Evolutionary conservation across 306 rosid species (phyloP).

Genomic region (Myrica gale): DNA sequence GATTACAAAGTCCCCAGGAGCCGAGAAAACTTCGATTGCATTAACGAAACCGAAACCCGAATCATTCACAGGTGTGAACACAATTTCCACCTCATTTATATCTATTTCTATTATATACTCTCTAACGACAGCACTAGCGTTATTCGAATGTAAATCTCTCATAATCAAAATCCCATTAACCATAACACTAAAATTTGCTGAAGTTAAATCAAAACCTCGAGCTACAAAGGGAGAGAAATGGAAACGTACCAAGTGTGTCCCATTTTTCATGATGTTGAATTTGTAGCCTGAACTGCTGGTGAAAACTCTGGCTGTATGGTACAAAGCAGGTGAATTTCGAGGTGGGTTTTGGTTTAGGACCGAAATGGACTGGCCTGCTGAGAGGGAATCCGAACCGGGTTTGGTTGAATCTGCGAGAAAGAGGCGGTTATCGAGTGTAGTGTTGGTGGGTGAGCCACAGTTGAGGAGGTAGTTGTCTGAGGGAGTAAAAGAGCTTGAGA

Average conservation of each 20-base stretch:
- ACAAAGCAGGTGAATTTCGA: constrained; percentile 42
- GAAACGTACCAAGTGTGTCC: constrained; percentile 76
- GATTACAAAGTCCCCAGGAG: constrained; percentile 67
- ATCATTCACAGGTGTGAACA: constrained; percentile 46
- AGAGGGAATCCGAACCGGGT: constrained; percentile 47
- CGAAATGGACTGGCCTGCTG: constrained; percentile 43
- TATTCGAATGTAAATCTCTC: constrained; percentile 28
- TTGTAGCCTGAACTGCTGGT: constrained; percentile 45
- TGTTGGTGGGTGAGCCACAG: constrained; percentile 71
- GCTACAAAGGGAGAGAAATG: constrained; percentile 78
- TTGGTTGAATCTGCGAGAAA: constrained; percentile 52
- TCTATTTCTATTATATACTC: constrained; percentile 60
- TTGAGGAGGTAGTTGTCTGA: constrained; percentile 67
- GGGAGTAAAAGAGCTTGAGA: constrained; percentile 61
- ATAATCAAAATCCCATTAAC: constrained; percentile 46
- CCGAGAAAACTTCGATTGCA: constrained; percentile 74
- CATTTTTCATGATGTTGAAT: constrained; percentile 63
- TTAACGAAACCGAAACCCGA: constrained; percentile 69
- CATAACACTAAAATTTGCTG: constrained; percentile 62
- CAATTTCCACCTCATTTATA: constrained; percentile 44
- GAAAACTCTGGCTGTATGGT: constrained; percentile 83
- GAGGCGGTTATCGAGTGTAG: constrained; percentile 47
- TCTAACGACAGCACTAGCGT: constrained; percentile 38
- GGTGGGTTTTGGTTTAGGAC: constrained; percentile 54
- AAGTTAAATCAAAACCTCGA: constrained; percentile 43